These are phyloP conservation scores for Arthrobotrys musiformis DNA, from an alignment of 2,329 filamentous ascomycete species.

Conservation along the genomic window DNA sequence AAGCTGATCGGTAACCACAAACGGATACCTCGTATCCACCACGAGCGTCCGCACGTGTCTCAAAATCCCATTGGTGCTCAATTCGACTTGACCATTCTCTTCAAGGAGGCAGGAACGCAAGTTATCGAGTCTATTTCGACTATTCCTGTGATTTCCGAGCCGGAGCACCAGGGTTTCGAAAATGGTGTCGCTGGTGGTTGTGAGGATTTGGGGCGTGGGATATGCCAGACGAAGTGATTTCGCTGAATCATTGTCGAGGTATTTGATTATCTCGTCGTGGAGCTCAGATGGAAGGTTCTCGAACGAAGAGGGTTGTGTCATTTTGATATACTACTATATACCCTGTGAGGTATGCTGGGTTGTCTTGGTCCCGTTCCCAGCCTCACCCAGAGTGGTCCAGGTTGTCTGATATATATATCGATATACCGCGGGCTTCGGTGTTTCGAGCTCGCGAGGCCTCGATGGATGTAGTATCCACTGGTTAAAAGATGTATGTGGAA, in stretches of 20 bases:
- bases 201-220: neutral
- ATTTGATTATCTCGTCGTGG: neutral
- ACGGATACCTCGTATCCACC: conserved; percentile 14
- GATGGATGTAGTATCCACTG: no score
- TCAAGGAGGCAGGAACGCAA: neutral
- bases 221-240: conserved; percentile 10
- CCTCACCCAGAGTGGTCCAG: no score
- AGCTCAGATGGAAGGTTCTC: neutral
- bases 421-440: no score
- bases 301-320: neutral
- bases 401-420: no score
- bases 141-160: conserved; percentile 6
- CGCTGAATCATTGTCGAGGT: neutral
- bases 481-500: no score
- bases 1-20: neutral
- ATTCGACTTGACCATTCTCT: neutral
- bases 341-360: no score
- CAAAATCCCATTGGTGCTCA: neutral
- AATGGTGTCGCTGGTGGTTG: neutral
- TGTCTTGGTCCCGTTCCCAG: no score
- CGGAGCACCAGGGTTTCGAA: conserved; percentile 21
- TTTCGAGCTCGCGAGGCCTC: no score
- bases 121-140: neutral
- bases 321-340: neutral
- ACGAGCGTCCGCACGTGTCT: neutral